Conservation (phyloP, 2,329 filamentous ascomycete species). For the Sporothrix luriei region DNA sequence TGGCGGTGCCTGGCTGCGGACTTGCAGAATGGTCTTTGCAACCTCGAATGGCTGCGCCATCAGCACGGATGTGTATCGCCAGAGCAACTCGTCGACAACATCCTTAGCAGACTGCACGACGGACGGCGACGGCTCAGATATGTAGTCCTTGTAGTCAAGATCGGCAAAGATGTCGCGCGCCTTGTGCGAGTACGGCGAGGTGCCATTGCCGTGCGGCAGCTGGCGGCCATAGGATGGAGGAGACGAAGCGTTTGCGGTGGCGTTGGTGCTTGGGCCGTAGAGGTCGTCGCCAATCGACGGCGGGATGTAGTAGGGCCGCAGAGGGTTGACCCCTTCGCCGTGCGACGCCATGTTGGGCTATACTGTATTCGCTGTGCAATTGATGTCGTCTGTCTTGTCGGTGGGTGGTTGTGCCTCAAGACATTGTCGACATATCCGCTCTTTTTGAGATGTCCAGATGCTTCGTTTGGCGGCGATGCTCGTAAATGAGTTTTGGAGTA, state of each 20-base stretch:
- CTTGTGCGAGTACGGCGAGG: slow-evolving; percentile 57
- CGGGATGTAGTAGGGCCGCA: slow-evolving; percentile 70
- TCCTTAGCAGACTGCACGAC: slow-evolving; percentile 73
- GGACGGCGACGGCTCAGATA: slow-evolving; percentile 75
- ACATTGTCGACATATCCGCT: neutral
- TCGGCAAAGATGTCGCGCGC: slow-evolving; percentile 87
- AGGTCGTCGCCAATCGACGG: slow-evolving; percentile 54
- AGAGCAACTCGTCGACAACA: slow-evolving; percentile 79
- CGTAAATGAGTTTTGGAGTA: slow-evolving; percentile 1
- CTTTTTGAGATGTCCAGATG: neutral
- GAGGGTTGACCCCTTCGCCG: slow-evolving; percentile 60
- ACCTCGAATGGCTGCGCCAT: slow-evolving; percentile 97
- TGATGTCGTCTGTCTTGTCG: neutral
- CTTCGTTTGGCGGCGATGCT: slow-evolving; percentile 19
- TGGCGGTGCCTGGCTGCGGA: slow-evolving; percentile 60
- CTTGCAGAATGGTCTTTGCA: slow-evolving; percentile 88
- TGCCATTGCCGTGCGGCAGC: slow-evolving; percentile 51
- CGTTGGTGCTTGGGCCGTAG: slow-evolving; percentile 38
- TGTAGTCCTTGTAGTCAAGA: slow-evolving; percentile 87
- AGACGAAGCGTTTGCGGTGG: slow-evolving; percentile 3
- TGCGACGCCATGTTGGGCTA: slow-evolving; percentile 48
- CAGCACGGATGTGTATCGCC: slow-evolving; percentile 87
- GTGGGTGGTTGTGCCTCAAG: neutral
- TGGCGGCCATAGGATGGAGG: slow-evolving; percentile 42
- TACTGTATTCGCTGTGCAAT: neutral